A percentile compares a stretch with the other conserved stretches of the same genome.
phyloP scores from a whole-genome alignment of 805 yeast genomes.

The Ogataea kodamae region DNA sequence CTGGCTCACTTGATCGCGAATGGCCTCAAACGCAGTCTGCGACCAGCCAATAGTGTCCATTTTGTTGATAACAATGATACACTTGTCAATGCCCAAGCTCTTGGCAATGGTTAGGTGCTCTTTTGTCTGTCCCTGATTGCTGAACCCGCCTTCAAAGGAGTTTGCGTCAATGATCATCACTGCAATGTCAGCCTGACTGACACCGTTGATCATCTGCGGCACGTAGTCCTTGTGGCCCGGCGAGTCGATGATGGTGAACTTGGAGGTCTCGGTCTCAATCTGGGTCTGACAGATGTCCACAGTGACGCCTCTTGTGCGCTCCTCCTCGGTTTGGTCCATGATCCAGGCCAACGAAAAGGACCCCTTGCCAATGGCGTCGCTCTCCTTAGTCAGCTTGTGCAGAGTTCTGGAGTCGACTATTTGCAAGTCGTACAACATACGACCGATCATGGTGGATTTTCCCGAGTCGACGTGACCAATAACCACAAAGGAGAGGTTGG shows the following conservation, averaged over 20 bases:
- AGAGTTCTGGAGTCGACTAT: constrained; percentile 63
- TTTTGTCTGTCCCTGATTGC: constrained; percentile 68
- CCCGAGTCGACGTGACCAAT: constrained; percentile 89
- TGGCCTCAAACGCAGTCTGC: constrained; percentile 47
- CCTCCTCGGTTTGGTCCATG: constrained; percentile 77
- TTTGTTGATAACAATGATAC: constrained; percentile 67
- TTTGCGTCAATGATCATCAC: constrained; percentile 69
- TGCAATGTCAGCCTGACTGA: constrained; percentile 74
- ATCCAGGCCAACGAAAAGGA: constrained; percentile 86
- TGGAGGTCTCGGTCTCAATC: constrained; percentile 52
- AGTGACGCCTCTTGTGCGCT: constrained; percentile 73
- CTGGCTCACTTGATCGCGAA: constrained; percentile 44
- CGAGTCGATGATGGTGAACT: constrained; percentile 74
- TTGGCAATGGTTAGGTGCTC: constrained; percentile 72
- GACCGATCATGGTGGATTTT: constrained; percentile 75
- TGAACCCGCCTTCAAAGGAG: constrained; percentile 70
- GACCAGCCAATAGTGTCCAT: constrained; percentile 63
- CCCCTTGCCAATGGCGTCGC: constrained; percentile 65
- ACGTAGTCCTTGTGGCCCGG: constrained; percentile 84
- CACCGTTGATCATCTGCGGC: constrained; percentile 84
- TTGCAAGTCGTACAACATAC: constrained; percentile 63
- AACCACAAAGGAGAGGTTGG: constrained; percentile 68
- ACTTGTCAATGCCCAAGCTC: constrained; percentile 57
- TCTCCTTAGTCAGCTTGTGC: constrained; percentile 59
- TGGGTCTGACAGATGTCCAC: constrained; percentile 70